phyloP scores from a whole-genome alignment of 768 basidiomycete species.

The Tremella mesenterica region DNA sequence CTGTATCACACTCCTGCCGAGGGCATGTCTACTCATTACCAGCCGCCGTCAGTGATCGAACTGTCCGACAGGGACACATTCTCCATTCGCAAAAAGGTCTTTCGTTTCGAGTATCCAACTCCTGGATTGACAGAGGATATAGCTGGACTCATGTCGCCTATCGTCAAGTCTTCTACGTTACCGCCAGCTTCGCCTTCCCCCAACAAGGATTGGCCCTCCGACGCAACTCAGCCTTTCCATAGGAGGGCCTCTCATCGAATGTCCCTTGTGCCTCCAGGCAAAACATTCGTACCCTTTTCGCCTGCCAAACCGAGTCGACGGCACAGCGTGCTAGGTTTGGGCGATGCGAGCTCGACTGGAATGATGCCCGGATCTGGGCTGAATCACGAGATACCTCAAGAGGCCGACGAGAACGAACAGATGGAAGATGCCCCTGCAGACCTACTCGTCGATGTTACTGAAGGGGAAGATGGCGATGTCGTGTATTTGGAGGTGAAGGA shows the following conservation, averaged over 20 bases:
- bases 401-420: conserved; percentile 13
- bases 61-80: conserved; percentile 32
- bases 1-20: conserved; percentile 18
- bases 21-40: conserved; percentile 8
- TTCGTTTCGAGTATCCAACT: conserved; percentile 39
- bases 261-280: conserved; percentile 29
- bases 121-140: background rate
- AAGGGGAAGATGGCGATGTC: conserved; percentile 34
- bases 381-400: conserved; percentile 4
- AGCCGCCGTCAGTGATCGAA: conserved; percentile 13
- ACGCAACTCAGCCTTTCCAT: no score
- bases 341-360: no score
- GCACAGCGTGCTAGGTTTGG: conserved; percentile 20
- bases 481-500: conserved; percentile 33
- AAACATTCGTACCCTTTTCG: conserved; percentile 31
- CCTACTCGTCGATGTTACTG: conserved; percentile 17
- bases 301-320: conserved; percentile 24
- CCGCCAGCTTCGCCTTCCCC: background rate
- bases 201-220: background rate
- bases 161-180: conserved; percentile 4
- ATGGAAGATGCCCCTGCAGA: conserved; percentile 13
- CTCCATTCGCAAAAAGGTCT: conserved; percentile 37
- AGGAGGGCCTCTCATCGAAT: conserved; percentile 22
- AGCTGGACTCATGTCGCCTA: conserved; percentile 4
- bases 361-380: conserved; percentile 3